A percentile compares a stretch with the other conserved stretches of the same genome.
These are phyloP conservation scores for Melastoma malabathricum DNA, from an alignment of 345 rosid species.

Conservation along the genomic window DNA sequence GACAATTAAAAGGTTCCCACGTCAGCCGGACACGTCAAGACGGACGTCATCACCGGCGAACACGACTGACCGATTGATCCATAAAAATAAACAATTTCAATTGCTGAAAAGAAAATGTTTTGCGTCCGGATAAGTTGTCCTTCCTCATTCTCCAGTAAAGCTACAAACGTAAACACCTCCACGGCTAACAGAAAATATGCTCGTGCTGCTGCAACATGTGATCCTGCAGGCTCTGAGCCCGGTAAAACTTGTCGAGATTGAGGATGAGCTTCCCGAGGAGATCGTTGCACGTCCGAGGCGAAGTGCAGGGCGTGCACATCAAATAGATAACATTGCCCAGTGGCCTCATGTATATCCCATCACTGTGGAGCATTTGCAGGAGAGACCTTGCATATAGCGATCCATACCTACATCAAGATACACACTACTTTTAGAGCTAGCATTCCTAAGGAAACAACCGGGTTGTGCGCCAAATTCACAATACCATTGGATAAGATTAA, in stretches of 20 bases:
- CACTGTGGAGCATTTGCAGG: constrained; percentile 53
- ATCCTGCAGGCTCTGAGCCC: neutral
- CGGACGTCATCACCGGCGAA: too few species aligned
- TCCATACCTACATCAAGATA: constrained; percentile 38
- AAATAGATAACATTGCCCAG: constrained; percentile 82
- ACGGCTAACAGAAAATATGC: too few species aligned
- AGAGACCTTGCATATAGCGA: constrained; percentile 55
- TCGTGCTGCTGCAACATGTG: too few species aligned
- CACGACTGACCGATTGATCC: too few species aligned
- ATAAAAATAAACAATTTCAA: neutral
- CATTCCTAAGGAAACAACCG: neutral
- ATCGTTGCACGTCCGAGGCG: constrained; percentile 46
- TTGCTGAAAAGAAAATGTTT: neutral
- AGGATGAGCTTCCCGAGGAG: constrained; percentile 43
- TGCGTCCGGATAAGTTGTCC: neutral
- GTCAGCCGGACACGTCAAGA: too few species aligned
- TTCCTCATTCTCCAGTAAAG: too few species aligned
- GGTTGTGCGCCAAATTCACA: too few species aligned
- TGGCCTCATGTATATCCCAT: constrained; percentile 67
- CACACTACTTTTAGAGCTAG: neutral
- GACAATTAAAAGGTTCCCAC: too few species aligned
- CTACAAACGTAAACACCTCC: too few species aligned
- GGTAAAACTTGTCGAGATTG: constrained; percentile 39
- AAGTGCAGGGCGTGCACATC: constrained; percentile 79
- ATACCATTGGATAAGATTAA: too few species aligned